Evolutionary conservation across 2,329 filamentous ascomycete species (phyloP), one percentile per base, ranked within the genome.

Genomic region (Fusarium sororula): DNA sequence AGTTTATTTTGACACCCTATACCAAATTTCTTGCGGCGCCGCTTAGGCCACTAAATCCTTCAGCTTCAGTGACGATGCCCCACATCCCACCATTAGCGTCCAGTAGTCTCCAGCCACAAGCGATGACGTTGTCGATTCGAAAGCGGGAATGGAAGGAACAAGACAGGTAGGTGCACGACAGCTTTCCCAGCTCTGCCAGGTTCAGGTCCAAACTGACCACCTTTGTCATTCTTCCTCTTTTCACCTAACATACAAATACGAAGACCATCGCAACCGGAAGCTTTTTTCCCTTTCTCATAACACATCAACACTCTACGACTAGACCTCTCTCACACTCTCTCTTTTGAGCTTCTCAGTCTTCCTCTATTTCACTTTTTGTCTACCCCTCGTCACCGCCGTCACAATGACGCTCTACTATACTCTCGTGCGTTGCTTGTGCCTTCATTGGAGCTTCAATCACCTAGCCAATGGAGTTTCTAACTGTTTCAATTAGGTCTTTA

Each of bases 401-500:
- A 87, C 79, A 62, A 89, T 89, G 87, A 89, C 87, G 82, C 87
- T 89, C 80, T 89, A 89, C 84, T 89, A 88, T 82, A 87, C 84
- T 67, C 82, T 89, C 72, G 87, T 88, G 82, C 60, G 85, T 80
- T 44, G 24, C 50, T n/a, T 30, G 55, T 14, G 24, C 48, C 39
- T n/a, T 30, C 20, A 60, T 28, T 11, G 37, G 37, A 66, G 35
- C 55, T 50, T 35, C 66, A 56, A 50, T 53, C 26, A 28, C 56
- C 13, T 48, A 14, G 11, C 7, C 30, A 28, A 61, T 35, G 32
- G 30, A 44, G 37, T 60, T 22, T 44, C 72, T 78, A 54, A 77
- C 66, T 51, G 24, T 83, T 69, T 81, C 74, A 10, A 54, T 55
- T 74, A 96, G 94, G 94, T 96, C 79, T 97, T 97, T 85, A 83